Evolutionary conservation across 306 rosid species (phyloP).

Genomic region (Pterocarpus macrocarpus): DNA sequence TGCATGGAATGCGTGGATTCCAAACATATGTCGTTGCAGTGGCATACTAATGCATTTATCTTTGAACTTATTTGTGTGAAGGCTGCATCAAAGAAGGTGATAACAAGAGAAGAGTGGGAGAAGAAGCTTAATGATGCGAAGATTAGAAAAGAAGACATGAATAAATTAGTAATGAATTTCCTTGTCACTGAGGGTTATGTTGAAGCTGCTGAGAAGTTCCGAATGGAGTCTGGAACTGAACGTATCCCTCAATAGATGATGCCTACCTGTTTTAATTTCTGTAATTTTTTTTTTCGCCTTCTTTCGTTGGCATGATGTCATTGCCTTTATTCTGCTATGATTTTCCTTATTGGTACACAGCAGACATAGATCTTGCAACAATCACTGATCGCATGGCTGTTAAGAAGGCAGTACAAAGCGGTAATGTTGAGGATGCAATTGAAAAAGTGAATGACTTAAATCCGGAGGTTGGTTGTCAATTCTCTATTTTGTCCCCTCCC

Average conservation of each 20-base stretch:
- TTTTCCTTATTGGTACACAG: constrained; percentile 67
- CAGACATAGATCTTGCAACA: constrained; percentile 93
- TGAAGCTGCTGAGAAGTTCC: constrained; percentile 93
- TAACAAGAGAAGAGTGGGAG: constrained; percentile 92
- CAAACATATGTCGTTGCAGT: not conserved
- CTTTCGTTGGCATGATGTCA: not conserved
- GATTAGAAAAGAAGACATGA: constrained; percentile 92
- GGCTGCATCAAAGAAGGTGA: constrained; percentile 78
- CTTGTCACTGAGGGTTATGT: constrained; percentile 95
- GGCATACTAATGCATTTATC: constrained; percentile 16
- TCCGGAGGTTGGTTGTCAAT: constrained; percentile 71
- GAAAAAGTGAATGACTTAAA: constrained; percentile 95
- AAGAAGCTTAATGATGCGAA: constrained; percentile 81
- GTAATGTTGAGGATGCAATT: constrained; percentile 94
- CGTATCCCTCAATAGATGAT: constrained; percentile 62
- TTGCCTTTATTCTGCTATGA: constrained; percentile 25
- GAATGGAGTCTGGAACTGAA: constrained; percentile 90
- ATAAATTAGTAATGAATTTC: constrained; percentile 94
- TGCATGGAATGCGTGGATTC: not conserved
- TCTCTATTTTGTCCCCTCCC: not conserved
- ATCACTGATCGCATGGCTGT: constrained; percentile 97
- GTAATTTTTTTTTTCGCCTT: not conserved
- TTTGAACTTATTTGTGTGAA: constrained; percentile 31
- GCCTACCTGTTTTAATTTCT: not conserved
- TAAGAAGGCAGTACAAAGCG: constrained; percentile 93